phyloP scores from a whole-genome alignment of 176 grass and related monocot genomes.

The Carex parvula region DNA sequence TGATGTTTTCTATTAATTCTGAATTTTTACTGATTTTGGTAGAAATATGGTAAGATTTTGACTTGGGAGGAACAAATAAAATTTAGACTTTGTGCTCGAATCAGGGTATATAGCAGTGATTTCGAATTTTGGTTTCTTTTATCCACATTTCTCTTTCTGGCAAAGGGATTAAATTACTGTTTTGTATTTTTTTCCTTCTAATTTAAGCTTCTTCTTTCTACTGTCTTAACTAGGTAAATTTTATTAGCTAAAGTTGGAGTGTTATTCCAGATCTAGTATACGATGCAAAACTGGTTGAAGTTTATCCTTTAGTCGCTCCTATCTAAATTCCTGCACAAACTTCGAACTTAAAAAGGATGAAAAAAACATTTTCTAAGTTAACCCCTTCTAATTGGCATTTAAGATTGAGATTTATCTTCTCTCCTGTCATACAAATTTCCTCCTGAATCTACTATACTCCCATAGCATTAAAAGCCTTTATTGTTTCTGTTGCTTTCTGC shows the following conservation, averaged over 20 bases:
- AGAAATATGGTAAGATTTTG: background rate
- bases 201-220: background rate
- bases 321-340: background rate
- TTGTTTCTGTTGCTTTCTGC: background rate
- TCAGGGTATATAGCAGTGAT: background rate
- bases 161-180: background rate
- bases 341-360: background rate
- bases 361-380: background rate
- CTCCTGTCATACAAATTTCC: background rate
- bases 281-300: background rate
- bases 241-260: background rate
- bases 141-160: conserved; percentile 7
- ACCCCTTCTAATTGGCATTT: background rate
- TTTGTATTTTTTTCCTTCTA: conserved; percentile 8
- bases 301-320: background rate
- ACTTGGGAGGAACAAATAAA: background rate
- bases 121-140: background rate
- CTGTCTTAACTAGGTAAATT: background rate
- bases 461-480: background rate
- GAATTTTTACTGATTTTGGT: background rate
- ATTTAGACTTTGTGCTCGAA: background rate
- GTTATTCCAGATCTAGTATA: conserved; percentile 1
- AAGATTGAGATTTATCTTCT: background rate
- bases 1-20: background rate
- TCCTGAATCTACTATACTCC: background rate